Evolutionary conservation across 192 early-diverging fungal species (phyloP).

Genomic region (Coemansia brasiliensis): DNA sequence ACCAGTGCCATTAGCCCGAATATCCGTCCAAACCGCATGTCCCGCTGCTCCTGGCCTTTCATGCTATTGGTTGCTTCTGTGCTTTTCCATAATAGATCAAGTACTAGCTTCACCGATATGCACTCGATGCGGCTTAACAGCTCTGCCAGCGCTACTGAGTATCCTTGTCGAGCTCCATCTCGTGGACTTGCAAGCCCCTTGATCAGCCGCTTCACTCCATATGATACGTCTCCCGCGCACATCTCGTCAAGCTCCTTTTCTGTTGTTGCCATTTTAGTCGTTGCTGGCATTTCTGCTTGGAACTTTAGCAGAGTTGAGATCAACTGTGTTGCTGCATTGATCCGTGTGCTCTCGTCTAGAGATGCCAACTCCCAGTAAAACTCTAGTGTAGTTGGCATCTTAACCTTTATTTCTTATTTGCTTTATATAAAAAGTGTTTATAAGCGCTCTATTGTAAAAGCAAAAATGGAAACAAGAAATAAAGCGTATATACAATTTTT

Average conservation of each 20-base stretch:
- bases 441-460: not conserved
- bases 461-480: too few species aligned
- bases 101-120: conserved; percentile 61
- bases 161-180: conserved; percentile 91
- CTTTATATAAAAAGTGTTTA: not conserved
- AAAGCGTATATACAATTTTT: too few species aligned
- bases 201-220: conserved; percentile 83
- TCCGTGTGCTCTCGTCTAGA: conserved; percentile 65
- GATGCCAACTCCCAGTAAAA: conserved; percentile 82
- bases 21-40: conserved; percentile 87
- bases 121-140: conserved; percentile 52
- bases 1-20: conserved; percentile 86
- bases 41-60: conserved; percentile 85
- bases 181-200: conserved; percentile 84
- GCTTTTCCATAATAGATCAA: conserved; percentile 69
- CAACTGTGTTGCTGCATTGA: conserved; percentile 66
- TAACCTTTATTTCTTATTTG: too few species aligned
- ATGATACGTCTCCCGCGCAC: conserved; percentile 80
- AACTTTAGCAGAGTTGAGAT: conserved; percentile 59
- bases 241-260: conserved; percentile 65
- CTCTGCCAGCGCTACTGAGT: conserved; percentile 91
- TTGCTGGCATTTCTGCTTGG: conserved; percentile 45
- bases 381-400: conserved; percentile 57
- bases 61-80: conserved; percentile 62
- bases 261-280: conserved; percentile 44